Evolutionary conservation across 495 filamentous ascomycete genomes (phyloP), one percentile per base, ranked within the genome.

Genomic region (Neurospora hispaniola): DNA sequence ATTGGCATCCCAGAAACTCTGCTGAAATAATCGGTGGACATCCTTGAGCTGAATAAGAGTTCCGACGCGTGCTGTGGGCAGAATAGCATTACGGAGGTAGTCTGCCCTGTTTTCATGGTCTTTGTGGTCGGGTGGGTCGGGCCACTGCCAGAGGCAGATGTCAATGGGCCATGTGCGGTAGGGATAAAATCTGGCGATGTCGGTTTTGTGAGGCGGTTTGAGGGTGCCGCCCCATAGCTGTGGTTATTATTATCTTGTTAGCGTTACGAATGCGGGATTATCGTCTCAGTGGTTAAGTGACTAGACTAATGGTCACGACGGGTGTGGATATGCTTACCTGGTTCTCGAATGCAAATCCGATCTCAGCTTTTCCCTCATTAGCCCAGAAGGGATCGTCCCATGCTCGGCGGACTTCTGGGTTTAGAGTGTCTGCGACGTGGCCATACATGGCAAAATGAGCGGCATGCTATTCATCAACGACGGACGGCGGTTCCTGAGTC

Each of bases 281-380:
- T 16, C 3, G 11, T 23, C 2, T n/a, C 27, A 43, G 12, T 5
- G 9, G 9, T n/a, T 3, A 42, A 68, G 31, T 40, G 27, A 38
- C 27, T 31, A 31, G 35, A 27, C 20, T 27, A 12, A 31, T n/a
- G 10, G 38, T 4, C 12, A 62, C 11, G 27, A 62, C 27, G 14
- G 54, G 54, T 42, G 2, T 70, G 10, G 10, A 70, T 46, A 39
- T 23, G 54, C 70, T 20, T 72, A 76, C 74, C 31, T 74, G 70
- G 31, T 73, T 69, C 74, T 82, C 81, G 40, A 80, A 42, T 5
- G 79, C 76, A 42, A 71, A 74, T 0, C 81, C 81, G 0, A 73
- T 39, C 42, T 82, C 81, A 1, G 62, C n/a, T 1, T 0, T 4
- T 2, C 68, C 68, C 5, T 70, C 35, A 23, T 72, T 70, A 8